These are phyloP conservation scores for Chrysopogon serrulatus DNA, from an alignment of 176 grass and related monocot species.

Conservation along the genomic window DNA sequence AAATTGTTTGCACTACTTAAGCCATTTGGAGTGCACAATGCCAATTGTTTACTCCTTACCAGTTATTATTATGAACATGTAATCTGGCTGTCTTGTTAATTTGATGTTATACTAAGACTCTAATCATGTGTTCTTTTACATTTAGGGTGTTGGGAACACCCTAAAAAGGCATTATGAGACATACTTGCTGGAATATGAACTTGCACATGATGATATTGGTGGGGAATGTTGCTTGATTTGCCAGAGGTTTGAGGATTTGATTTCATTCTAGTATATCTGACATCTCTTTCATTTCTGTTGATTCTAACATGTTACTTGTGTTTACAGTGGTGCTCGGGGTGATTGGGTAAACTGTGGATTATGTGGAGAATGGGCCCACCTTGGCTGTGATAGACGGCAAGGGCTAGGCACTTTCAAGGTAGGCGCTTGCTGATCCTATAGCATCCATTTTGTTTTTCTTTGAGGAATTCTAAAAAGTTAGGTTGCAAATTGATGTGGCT, in stretches of 20 bases:
- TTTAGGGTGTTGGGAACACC: conserved; percentile 76
- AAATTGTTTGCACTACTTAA: neutral
- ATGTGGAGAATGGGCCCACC: conserved; percentile 77
- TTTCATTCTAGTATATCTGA: neutral
- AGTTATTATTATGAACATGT: neutral
- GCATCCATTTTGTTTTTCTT: neutral
- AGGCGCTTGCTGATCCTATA: neutral
- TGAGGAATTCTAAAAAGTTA: neutral
- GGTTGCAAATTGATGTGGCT: conserved; percentile 19
- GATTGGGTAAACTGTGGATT: conserved; percentile 81
- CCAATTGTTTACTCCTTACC: neutral
- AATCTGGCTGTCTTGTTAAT: neutral
- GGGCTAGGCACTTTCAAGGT: conserved; percentile 75
- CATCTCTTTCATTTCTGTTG: neutral
- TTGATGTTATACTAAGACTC: neutral
- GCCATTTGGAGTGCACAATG: neutral
- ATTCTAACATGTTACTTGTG: conserved; percentile 2
- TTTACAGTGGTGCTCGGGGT: conserved; percentile 61
- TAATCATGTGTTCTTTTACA: neutral
- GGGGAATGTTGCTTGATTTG: conserved; percentile 72
- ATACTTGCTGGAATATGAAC: conserved; percentile 77
- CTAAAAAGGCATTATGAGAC: conserved; percentile 77
- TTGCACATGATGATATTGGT: conserved; percentile 65
- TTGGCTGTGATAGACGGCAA: conserved; percentile 75
- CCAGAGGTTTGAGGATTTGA: conserved; percentile 36